Base-by-base conservation (phyloP, 2,329 filamentous ascomycete species). In the Xylariales sp. region DNA sequence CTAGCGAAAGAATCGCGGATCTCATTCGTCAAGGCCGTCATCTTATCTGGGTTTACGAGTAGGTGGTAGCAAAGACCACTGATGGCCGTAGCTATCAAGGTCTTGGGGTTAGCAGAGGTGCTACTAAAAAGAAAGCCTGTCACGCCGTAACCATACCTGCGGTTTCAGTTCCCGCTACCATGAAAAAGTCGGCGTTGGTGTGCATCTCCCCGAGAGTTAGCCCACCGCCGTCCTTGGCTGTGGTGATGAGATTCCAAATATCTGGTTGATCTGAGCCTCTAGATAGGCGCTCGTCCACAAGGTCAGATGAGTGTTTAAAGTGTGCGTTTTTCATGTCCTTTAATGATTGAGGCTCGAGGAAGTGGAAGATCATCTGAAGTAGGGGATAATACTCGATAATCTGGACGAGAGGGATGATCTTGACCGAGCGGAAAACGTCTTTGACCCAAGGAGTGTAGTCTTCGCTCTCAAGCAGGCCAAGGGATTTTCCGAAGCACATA, bases 401-500 rank as follows among this genome's bases (percentile, higher is more conserved):
- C 6, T 50, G 45, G 1, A 48, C 27, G 10, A 52, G 29, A 1
- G 52, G 53, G 5, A 54, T 23, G 13, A 37, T 25, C 37, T 42
- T 45, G 16, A 60, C 39, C 35, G 52, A 49, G 3, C 23, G 33
- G 37, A 30, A 47, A 8, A 44, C 23, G 15, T 18, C 12, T n/a
- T 19, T 23, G 10, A 51, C 41, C 51, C 51, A 54, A 11, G 35
- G 35, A 12, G 36, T 46, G 45, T 38, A 42, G 47, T 38, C 35
- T 17, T 44, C 52, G 54, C 23, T 43, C 46, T 23, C 55, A 8
- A 65, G 45, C 45, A 53, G 56, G 4, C 52, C 51, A 43, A 64
- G 65, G 2, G 60, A 56, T 37, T 66, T 57, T 4, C 63, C 65
- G 44, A 69, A 69, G 0, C 64, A 57, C 27, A 70, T 53, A 39